phyloP scores from a whole-genome alignment of 108 stramenopile genomes.

The Poteriospumella lacustris region DNA sequence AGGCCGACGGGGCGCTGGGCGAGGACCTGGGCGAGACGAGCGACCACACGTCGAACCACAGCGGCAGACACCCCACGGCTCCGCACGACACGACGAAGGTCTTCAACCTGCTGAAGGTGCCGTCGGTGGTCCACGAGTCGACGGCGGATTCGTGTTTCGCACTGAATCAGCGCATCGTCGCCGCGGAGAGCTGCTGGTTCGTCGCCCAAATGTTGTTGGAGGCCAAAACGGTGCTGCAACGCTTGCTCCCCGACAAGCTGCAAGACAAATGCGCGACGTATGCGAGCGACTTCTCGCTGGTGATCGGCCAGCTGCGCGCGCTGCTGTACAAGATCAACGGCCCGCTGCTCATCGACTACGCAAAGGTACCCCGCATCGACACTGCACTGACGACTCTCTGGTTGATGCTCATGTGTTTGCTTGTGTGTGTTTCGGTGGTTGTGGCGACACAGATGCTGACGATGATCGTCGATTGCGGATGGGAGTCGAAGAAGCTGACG shows the following conservation, averaged over 20 bases:
- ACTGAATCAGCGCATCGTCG: slow-evolving; percentile 33
- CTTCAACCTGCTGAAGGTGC: neutral
- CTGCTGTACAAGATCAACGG: slow-evolving; percentile 27
- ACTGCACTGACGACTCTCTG: no score
- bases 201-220: slow-evolving; percentile 38
- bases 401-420: no score
- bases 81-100: neutral
- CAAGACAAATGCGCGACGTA: neutral
- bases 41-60: no score
- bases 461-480: slow-evolving; percentile 28
- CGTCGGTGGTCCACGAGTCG: neutral
- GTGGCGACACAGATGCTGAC: neutral
- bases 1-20: no score
- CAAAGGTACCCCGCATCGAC: no score
- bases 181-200: slow-evolving; percentile 43
- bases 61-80: no score
- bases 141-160: slow-evolving; percentile 11
- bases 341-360: neutral
- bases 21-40: no score
- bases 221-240: slow-evolving; percentile 5
- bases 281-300: neutral
- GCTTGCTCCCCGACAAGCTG: neutral
- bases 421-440: neutral
- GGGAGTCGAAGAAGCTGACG: slow-evolving; percentile 64
- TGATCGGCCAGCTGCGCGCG: slow-evolving; percentile 26